A percentile compares a stretch with the other conserved stretches of the same genome.
These are phyloP conservation scores for Talaromyces pinophilus DNA, from an alignment of 2,329 filamentous ascomycete species.

Conservation along the genomic window DNA sequence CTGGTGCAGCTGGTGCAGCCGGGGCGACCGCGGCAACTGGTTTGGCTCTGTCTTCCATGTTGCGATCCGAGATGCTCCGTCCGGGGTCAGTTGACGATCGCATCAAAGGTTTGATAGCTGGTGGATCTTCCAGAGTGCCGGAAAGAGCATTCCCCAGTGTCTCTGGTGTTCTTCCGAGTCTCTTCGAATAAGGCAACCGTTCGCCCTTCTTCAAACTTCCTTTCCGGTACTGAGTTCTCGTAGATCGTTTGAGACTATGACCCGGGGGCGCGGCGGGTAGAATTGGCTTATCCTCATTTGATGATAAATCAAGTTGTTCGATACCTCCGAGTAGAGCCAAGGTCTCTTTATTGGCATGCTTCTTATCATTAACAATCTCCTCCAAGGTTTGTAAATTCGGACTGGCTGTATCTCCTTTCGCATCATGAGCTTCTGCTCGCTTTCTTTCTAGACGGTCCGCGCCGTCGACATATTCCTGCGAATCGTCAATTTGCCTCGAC, in stretches of 20 bases:
- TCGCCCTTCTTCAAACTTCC: slow-evolving; percentile 83
- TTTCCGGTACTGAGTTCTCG: slow-evolving; percentile 84
- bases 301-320: slow-evolving; percentile 46
- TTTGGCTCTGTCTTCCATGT: slow-evolving; percentile 11
- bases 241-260: slow-evolving; percentile 82
- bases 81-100: slow-evolving; percentile 42
- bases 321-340: slow-evolving; percentile 51
- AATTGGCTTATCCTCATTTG: slow-evolving; percentile 77
- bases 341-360: slow-evolving; percentile 68
- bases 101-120: slow-evolving; percentile 36
- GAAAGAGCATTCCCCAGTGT: slow-evolving; percentile 55
- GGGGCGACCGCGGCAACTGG: background rate
- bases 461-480: slow-evolving; percentile 75
- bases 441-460: slow-evolving; percentile 77
- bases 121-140: slow-evolving; percentile 36
- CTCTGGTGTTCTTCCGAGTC: slow-evolving; percentile 65
- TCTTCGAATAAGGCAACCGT: slow-evolving; percentile 71
- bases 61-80: slow-evolving; percentile 27
- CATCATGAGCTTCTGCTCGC: slow-evolving; percentile 60
- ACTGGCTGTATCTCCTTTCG: slow-evolving; percentile 57
- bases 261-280: slow-evolving; percentile 73
- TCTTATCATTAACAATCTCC: slow-evolving; percentile 70
- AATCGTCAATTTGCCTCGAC: slow-evolving; percentile 82
- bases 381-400: slow-evolving; percentile 72
- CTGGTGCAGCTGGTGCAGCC: background rate